Evolutionary conservation across 2,329 filamentous ascomycete genomes (phyloP).

Genomic region (Magnaporthales sp.): DNA sequence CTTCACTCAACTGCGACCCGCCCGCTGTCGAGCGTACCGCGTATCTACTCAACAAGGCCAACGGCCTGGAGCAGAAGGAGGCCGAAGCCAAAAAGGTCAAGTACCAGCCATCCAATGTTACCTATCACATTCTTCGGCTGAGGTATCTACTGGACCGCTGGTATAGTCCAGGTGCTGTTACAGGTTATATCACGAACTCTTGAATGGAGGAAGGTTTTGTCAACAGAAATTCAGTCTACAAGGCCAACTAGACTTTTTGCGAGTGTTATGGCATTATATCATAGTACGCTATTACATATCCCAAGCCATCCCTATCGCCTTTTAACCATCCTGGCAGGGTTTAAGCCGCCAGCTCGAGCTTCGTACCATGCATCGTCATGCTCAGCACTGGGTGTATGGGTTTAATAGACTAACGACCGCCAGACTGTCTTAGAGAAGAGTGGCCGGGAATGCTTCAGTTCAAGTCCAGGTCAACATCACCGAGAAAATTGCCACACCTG

Average conservation of each 20-base stretch:
- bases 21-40: background rate
- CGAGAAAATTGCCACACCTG: background rate
- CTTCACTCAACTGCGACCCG: background rate
- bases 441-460: background rate
- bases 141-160: constrained; percentile 7
- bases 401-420: background rate
- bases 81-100: constrained; percentile 4
- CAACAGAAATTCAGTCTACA: background rate
- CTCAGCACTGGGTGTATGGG: background rate
- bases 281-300: background rate
- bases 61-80: constrained; percentile 3
- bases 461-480: background rate
- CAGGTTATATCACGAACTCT: constrained; percentile 2
- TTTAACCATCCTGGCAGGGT: background rate
- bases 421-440: background rate
- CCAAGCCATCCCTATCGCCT: no score
- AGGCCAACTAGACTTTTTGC: background rate
- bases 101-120: constrained; percentile 1
- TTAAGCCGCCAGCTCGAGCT: background rate
- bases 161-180: constrained; percentile 1
- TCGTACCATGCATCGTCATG: background rate
- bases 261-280: background rate
- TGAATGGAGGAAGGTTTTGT: background rate
- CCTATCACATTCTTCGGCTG: constrained; percentile 5
- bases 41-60: constrained; percentile 3